A percentile compares a stretch with the other conserved stretches of the same genome.
Conservation (phyloP, 257 asterid species). For the Rehmannia glutinosa region DNA sequence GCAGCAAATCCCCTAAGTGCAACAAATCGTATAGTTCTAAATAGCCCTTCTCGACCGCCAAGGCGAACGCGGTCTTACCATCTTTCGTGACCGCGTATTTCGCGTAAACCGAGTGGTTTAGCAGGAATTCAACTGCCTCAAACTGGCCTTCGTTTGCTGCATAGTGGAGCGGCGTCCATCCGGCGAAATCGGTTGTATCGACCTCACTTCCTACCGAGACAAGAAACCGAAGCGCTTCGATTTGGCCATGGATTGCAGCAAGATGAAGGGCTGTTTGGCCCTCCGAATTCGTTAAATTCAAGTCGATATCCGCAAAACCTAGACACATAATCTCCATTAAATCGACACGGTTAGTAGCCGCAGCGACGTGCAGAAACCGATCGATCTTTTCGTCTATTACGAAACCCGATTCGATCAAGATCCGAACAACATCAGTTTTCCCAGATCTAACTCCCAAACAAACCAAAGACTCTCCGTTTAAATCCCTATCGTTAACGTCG, state of each 20-base stretch:
- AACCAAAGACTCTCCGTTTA: constrained; percentile 26
- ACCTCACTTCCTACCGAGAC: constrained; percentile 40
- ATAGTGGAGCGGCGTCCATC: constrained; percentile 60
- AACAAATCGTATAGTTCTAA: constrained; percentile 34
- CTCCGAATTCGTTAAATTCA: constrained; percentile 33
- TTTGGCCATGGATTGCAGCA: constrained; percentile 42
- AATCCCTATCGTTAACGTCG: constrained; percentile 37
- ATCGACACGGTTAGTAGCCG: constrained; percentile 39
- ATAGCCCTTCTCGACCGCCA: constrained; percentile 50
- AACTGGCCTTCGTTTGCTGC: constrained; percentile 43
- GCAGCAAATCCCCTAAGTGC: constrained; percentile 48
- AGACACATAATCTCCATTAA: constrained; percentile 49
- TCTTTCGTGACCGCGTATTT: constrained; percentile 41
- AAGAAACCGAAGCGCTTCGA: constrained; percentile 45
- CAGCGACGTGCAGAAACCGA: constrained; percentile 42
- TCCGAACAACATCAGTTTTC: constrained; percentile 28
- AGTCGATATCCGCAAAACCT: constrained; percentile 40
- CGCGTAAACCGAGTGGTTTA: constrained; percentile 31
- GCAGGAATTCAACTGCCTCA: constrained; percentile 34
- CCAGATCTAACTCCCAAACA: constrained; percentile 50
- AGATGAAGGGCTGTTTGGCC: constrained; percentile 59
- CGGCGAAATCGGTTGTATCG: constrained; percentile 31
- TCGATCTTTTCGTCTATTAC: constrained; percentile 26
- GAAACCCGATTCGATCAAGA: constrained; percentile 52
- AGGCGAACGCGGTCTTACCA: constrained; percentile 52